Evolutionary conservation across 805 yeast genomes (phyloP).

Genomic region (Spathaspora girioi): DNA sequence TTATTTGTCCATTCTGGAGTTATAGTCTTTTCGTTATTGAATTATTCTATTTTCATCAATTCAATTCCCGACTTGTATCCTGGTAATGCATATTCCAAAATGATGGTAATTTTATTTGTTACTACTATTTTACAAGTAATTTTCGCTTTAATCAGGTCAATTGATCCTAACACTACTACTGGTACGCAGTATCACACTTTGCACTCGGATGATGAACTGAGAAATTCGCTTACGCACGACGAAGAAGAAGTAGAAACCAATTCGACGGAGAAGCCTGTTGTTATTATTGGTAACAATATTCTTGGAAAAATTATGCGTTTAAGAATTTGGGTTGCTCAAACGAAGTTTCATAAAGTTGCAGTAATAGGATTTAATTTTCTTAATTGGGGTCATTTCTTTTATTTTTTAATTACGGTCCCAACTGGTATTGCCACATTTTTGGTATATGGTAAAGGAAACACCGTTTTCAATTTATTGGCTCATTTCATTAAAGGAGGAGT

Average conservation of each 20-base stretch:
- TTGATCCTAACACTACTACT: constrained; percentile 1
- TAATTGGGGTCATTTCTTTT: constrained; percentile 64
- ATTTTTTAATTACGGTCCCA: constrained; percentile 55
- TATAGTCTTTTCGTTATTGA: constrained; percentile 47
- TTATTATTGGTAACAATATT: neutral
- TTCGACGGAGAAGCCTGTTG: neutral
- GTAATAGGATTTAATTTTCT: constrained; percentile 40
- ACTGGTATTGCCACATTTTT: constrained; percentile 64
- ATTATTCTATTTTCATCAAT: constrained; percentile 53
- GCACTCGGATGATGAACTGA: constrained; percentile 3
- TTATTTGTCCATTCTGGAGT: constrained; percentile 49
- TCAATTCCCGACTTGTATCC: constrained; percentile 71
- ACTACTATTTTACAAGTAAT: constrained; percentile 51
- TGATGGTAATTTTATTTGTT: constrained; percentile 59
- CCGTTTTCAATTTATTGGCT: constrained; percentile 80
- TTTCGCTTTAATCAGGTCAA: constrained; percentile 44
- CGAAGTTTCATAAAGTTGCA: constrained; percentile 11
- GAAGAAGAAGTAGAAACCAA: neutral
- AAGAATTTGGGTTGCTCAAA: constrained; percentile 1
- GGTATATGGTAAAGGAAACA: constrained; percentile 61
- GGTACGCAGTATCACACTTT: neutral
- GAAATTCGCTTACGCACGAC: neutral
- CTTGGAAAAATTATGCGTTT: neutral
- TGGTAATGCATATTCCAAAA: constrained; percentile 63
- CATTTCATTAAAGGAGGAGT: constrained; percentile 97